Evolutionary conservation across 23 red algal genomes (phyloP).

Genomic region (Gracilariopsis chorda): DNA sequence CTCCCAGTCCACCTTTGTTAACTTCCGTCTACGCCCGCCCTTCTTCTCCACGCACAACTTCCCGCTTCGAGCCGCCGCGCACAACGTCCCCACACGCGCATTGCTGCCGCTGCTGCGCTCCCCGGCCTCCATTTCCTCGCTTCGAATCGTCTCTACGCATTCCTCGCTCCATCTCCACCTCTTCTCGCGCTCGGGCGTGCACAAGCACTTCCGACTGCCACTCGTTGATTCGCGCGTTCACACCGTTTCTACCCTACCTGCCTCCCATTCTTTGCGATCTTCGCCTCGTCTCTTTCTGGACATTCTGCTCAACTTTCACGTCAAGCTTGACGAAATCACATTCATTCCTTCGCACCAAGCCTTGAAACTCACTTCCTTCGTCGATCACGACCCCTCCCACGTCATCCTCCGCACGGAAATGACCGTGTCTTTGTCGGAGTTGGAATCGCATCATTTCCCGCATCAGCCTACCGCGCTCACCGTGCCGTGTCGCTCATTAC

Average conservation of each 20-base stretch:
- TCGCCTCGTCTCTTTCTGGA: not conserved
- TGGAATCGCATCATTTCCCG: not conserved
- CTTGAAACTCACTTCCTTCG: conserved; percentile 24
- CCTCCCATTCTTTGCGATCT: not conserved
- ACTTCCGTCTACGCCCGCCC: not conserved
- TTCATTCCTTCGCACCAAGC: not conserved
- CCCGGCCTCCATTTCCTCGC: not conserved
- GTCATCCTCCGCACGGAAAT: conserved; percentile 46
- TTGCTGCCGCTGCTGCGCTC: conserved; percentile 18
- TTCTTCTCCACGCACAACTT: not conserved
- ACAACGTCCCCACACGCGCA: conserved; percentile 20
- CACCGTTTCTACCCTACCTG: not conserved
- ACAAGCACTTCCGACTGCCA: conserved; percentile 25
- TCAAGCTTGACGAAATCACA: conserved; percentile 37
- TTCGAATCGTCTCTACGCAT: not conserved
- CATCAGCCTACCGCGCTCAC: not conserved
- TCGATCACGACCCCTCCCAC: conserved; percentile 43
- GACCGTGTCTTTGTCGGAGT: conserved; percentile 10
- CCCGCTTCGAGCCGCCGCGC: not conserved
- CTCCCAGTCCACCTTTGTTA: not conserved
- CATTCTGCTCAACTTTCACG: conserved; percentile 29
- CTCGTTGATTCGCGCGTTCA: conserved; percentile 26
- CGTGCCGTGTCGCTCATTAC: conserved; percentile 7
- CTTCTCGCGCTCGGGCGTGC: not conserved
- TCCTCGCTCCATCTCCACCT: not conserved